phyloP scores from a whole-genome alignment of 2,329 filamentous ascomycete species.

The Botryotinia narcissicola region DNA sequence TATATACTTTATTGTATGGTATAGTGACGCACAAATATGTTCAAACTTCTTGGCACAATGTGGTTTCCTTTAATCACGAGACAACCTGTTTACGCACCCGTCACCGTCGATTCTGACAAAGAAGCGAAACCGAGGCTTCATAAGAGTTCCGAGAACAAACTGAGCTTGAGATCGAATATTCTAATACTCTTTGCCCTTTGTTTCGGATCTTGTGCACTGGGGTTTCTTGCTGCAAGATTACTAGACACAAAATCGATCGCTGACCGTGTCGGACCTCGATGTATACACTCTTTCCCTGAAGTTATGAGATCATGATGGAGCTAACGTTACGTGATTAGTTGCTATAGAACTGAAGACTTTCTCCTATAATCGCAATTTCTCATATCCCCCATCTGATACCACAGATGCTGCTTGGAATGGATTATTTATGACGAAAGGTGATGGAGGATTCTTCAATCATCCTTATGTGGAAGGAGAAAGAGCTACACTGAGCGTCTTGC shows the following conservation, averaged over 20 bases:
- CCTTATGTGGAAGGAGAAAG: not conserved
- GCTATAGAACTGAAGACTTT: not conserved
- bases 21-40: not conserved
- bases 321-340: not conserved
- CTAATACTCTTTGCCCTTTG: not conserved
- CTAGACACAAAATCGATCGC: not conserved
- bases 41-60: not conserved
- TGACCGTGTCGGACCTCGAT: not conserved
- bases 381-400: not conserved
- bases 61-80: not conserved
- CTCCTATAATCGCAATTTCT: conserved; percentile 11
- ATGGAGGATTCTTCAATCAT: conserved; percentile 8
- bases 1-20: not conserved
- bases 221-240: not conserved
- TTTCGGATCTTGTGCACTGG: not conserved
- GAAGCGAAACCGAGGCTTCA: not conserved
- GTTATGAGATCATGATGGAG: too few relatives aligned
- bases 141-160: not conserved
- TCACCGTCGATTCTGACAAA: not conserved
- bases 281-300: not conserved
- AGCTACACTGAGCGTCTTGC: conserved; percentile 10
- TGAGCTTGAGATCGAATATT: not conserved
- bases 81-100: not conserved
- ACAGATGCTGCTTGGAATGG: conserved; percentile 11
- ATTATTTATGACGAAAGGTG: not conserved